phyloP scores from a whole-genome alignment of 2,329 filamentous ascomycete genomes.

The Fusarium tanahbumbuense region DNA sequence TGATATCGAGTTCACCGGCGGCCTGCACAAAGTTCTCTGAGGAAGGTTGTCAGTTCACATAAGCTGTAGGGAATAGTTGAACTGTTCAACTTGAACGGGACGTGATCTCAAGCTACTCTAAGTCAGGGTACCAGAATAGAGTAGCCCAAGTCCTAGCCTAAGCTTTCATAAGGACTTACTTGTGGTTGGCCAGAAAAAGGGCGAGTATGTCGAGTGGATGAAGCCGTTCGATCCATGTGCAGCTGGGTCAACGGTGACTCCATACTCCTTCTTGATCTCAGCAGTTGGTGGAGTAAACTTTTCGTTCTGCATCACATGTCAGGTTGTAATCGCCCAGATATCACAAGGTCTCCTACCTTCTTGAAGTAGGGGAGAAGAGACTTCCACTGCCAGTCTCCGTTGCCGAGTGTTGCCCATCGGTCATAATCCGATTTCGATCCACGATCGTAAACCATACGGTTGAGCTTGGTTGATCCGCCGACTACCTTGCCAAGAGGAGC shows the following conservation, averaged over 20 bases:
- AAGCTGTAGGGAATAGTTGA: rapidly evolving
- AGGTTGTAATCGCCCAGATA: neutral
- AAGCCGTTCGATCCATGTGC: constrained; percentile 32
- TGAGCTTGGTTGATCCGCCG: constrained; percentile 56
- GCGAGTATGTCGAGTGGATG: constrained; percentile 36
- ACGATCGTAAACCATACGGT: constrained; percentile 55
- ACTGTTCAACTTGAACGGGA: rapidly evolving
- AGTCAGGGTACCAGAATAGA: neutral
- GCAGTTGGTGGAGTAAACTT: constrained; percentile 24
- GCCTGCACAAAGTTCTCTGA: constrained; percentile 33
- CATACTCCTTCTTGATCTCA: constrained; percentile 29
- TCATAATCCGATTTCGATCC: constrained; percentile 56
- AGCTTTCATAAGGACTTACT: constrained; percentile 10
- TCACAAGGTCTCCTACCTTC: constrained; percentile 47
- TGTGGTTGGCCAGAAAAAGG: constrained; percentile 44
- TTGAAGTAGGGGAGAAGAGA: constrained; percentile 58
- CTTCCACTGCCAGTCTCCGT: constrained; percentile 55
- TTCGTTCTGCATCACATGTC: constrained; percentile 25
- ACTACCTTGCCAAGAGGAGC: constrained; percentile 49
- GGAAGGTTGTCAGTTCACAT: neutral
- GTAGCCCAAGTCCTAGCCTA: neutral
- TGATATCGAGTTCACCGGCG: constrained; percentile 25
- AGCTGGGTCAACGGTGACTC: constrained; percentile 26
- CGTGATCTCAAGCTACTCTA: neutral
- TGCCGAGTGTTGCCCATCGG: constrained; percentile 59